Conservation (phyloP, 2,329 filamentous ascomycete genomes). For the Ciborinia camelliae region DNA sequence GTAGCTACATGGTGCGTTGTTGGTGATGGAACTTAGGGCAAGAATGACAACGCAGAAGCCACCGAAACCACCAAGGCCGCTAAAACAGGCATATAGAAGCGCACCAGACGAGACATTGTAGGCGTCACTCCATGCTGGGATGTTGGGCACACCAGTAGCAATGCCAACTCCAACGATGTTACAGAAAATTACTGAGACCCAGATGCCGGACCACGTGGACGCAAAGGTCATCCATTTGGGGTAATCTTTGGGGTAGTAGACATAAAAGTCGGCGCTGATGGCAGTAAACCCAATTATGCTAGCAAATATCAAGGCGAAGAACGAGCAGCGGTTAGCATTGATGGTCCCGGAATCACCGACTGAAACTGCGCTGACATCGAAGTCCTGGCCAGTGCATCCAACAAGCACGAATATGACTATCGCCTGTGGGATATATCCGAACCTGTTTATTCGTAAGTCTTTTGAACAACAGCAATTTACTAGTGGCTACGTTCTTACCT, state of each 20-base stretch:
- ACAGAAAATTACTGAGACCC: constrained; percentile 21
- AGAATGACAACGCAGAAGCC: constrained; percentile 63
- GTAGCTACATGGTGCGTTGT: constrained; percentile 62
- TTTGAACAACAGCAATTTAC: background rate
- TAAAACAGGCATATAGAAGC: constrained; percentile 41
- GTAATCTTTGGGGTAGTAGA: constrained; percentile 25
- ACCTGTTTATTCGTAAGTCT: background rate
- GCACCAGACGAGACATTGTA: constrained; percentile 22
- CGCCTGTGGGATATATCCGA: constrained; percentile 53
- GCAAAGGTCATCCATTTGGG: constrained; percentile 33
- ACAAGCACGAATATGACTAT: constrained; percentile 54
- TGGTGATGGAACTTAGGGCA: constrained; percentile 60
- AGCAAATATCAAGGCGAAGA: constrained; percentile 45
- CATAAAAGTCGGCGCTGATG: constrained; percentile 26
- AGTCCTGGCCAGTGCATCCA: constrained; percentile 53
- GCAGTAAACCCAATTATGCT: constrained; percentile 22
- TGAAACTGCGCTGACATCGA: constrained; percentile 49
- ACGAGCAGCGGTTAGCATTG: constrained; percentile 52
- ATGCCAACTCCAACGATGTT: constrained; percentile 25
- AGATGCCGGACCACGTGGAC: constrained; percentile 22
- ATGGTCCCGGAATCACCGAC: constrained; percentile 48
- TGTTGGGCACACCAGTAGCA: constrained; percentile 22
- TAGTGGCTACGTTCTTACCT: constrained; percentile 12
- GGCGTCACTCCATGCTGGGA: constrained; percentile 21
- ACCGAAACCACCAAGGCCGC: constrained; percentile 57